Conservation (phyloP, 75 land plant species). For the Larix kaempferi region DNA sequence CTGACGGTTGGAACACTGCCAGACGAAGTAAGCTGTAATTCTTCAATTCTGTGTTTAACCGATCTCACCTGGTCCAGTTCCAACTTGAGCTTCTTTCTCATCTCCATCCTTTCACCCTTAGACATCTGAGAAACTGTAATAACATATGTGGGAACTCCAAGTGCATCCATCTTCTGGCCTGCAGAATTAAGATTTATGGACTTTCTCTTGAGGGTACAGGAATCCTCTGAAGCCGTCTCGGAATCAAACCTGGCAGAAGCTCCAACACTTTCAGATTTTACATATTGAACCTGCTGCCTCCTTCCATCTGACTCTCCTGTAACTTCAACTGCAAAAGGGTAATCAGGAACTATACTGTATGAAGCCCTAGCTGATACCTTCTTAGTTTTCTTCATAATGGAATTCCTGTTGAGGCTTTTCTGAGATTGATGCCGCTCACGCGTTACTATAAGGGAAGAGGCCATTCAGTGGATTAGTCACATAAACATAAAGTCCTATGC, state of each 20-base stretch:
- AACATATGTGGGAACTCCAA: not conserved
- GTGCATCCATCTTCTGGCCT: not conserved
- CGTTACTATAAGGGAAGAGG: not conserved
- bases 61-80: conserved; percentile 27
- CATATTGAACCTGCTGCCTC: not conserved
- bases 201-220: conserved; percentile 27
- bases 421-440: not conserved
- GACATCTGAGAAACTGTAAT: conserved; percentile 11
- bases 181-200: conserved; percentile 30
- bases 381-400: conserved; percentile 1
- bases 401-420: not conserved
- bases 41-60: conserved; percentile 16
- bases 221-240: conserved; percentile 23
- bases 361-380: not conserved
- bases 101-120: conserved; percentile 21
- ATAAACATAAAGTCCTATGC: too few species aligned
- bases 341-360: conserved; percentile 20
- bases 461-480: not conserved
- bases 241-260: conserved; percentile 40
- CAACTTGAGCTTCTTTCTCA: conserved; percentile 25
- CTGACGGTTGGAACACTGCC: not conserved
- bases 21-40: not conserved
- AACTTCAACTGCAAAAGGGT: conserved; percentile 14
- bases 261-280: conserved; percentile 20
- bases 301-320: conserved; percentile 37